phyloP scores from a whole-genome alignment of 495 filamentous ascomycete genomes.

The Podospora bellae-mahoneyi region DNA sequence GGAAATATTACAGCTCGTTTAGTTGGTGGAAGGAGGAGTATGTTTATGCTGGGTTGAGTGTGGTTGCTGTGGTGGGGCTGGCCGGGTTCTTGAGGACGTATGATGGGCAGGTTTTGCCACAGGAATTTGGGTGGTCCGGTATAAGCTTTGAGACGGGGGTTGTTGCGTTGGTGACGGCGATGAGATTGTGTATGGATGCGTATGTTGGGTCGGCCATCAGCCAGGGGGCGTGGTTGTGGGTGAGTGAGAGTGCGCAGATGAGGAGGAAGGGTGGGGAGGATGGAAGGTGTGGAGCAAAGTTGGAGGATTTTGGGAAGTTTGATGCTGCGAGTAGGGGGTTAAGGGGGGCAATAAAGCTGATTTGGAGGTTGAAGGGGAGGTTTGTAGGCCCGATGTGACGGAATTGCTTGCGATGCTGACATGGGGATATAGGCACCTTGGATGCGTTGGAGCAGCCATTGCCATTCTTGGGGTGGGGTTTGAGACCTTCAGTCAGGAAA shows the following conservation, averaged over 20 bases:
- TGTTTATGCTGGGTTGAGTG: conserved; percentile 31
- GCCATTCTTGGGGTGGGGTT: conserved; percentile 36
- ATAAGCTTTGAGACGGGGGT: conserved; percentile 33
- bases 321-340: conserved; percentile 37
- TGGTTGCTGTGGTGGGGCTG: conserved; percentile 24
- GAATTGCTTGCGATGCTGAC: not conserved
- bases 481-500: conserved; percentile 39
- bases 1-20: conserved; percentile 14
- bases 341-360: conserved; percentile 31
- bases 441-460: conserved; percentile 37
- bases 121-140: conserved; percentile 20
- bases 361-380: conserved; percentile 36
- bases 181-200: conserved; percentile 33
- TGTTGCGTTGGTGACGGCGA: conserved; percentile 35
- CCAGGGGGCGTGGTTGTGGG: conserved; percentile 42
- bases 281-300: conserved; percentile 21
- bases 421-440: conserved; percentile 22
- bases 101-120: conserved; percentile 31
- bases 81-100: conserved; percentile 27
- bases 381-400: not conserved
- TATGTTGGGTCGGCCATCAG: conserved; percentile 35
- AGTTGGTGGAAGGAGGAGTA: conserved; percentile 39
- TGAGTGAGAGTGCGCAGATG: conserved; percentile 31
- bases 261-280: conserved; percentile 11
- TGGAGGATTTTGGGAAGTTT: conserved; percentile 39